A percentile compares a stretch with the other conserved stretches of the same genome.
These are phyloP conservation scores for Emergomyces pasteurianus DNA, from an alignment of 2,329 filamentous ascomycete species.

Conservation along the genomic window DNA sequence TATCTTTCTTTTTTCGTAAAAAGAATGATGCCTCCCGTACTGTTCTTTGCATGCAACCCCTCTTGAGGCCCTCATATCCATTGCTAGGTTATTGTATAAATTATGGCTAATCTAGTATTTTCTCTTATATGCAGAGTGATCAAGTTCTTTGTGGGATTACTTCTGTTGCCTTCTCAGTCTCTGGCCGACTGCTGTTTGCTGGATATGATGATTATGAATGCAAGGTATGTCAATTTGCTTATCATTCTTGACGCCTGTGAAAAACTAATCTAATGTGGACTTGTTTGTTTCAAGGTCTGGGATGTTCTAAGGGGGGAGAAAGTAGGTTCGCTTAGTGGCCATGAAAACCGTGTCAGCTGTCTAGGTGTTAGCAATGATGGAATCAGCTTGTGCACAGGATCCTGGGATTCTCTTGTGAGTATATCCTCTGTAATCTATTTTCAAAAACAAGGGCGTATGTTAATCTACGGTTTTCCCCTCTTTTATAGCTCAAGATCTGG, in stretches of 20 bases:
- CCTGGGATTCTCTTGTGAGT: slow-evolving; percentile 95
- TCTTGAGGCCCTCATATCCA: neutral
- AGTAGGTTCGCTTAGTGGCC: slow-evolving; percentile 89
- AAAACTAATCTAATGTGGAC: slow-evolving; percentile 18
- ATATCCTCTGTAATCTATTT: neutral
- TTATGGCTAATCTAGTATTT: slow-evolving; percentile 8
- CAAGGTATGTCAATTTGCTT: slow-evolving; percentile 58
- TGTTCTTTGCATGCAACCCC: neutral
- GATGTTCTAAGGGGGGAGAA: slow-evolving; percentile 93
- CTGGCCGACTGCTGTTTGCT: slow-evolving; percentile 85
- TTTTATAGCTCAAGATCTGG: slow-evolving; percentile 68
- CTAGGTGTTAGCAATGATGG: slow-evolving; percentile 97
- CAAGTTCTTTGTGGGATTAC: slow-evolving; percentile 97
- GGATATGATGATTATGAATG: slow-evolving; percentile 99
- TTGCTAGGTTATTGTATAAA: neutral
- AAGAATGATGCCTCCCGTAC: neutral
- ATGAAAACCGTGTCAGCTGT: slow-evolving; percentile 98
- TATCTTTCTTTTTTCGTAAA: too few species aligned
- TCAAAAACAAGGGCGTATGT: slow-evolving; percentile 5
- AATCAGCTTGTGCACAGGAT: slow-evolving; percentile 97
- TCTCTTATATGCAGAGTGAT: slow-evolving; percentile 55
- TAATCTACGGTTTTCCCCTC: slow-evolving; percentile 10
- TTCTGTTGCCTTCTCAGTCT: slow-evolving; percentile 95
- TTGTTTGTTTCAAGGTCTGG: slow-evolving; percentile 64
- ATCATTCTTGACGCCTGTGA: neutral